Conservation (phyloP, 2,329 filamentous ascomycete genomes). For the Colletotrichum destructivum region DNA sequence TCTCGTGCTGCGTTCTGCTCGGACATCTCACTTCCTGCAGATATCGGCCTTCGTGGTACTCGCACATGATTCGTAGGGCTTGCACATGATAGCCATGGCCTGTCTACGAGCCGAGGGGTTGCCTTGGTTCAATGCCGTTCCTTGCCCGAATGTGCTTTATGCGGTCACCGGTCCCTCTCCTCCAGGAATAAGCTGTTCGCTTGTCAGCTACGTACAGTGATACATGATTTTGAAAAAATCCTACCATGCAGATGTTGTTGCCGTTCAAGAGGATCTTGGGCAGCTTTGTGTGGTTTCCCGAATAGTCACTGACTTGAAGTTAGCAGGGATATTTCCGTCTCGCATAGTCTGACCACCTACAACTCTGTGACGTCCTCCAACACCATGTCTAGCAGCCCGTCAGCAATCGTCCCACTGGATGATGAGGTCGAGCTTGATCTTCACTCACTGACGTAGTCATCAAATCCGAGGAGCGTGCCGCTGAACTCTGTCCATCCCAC, state of each 20-base stretch:
- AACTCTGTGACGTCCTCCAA: conserved; percentile 97
- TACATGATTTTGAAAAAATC: conserved; percentile 41
- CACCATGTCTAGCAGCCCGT: conserved; percentile 85
- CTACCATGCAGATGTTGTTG: conserved; percentile 99
- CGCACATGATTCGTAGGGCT: not conserved
- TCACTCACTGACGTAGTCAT: conserved; percentile 98
- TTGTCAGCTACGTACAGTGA: conserved; percentile 29
- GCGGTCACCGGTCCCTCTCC: conserved; percentile 75
- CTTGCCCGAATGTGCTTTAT: conserved; percentile 7
- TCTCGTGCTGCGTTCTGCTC: not conserved
- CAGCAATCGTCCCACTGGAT: conserved; percentile 33
- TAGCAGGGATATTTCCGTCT: conserved; percentile 41
- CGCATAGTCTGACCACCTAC: conserved; percentile 64
- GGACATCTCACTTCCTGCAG: not conserved
- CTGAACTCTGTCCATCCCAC: conserved; percentile 81
- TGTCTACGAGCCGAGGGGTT: not conserved
- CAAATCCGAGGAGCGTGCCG: conserved; percentile 93
- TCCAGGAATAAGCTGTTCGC: conserved; percentile 79
- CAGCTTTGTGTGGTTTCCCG: conserved; percentile 88
- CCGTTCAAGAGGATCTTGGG: conserved; percentile 96
- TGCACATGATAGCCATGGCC: not conserved
- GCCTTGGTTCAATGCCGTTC: not conserved
- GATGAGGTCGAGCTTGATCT: not conserved
- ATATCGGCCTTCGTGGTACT: not conserved
- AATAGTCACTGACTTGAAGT: conserved; percentile 81